These are phyloP conservation scores for Oemleria cerasiformis DNA, from an alignment of 306 rosid species.

Conservation along the genomic window DNA sequence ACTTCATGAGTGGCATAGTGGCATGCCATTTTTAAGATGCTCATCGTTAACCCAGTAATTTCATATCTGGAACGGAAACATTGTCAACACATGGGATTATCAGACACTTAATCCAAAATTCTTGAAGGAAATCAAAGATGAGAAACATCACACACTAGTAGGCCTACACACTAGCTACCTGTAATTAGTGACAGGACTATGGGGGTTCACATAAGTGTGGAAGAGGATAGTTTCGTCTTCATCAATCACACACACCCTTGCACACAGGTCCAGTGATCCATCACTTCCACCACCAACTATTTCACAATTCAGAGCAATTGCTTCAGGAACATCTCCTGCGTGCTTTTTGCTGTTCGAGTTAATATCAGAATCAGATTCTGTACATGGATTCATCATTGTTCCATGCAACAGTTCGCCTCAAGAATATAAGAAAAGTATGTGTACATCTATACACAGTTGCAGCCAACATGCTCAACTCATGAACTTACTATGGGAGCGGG, in stretches of 20 bases:
- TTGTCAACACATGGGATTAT: slow-evolving; percentile 6
- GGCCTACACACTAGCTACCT: slow-evolving; percentile 46
- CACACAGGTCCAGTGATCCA: slow-evolving; percentile 78
- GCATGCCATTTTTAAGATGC: slow-evolving; percentile 65
- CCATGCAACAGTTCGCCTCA: slow-evolving; percentile 48
- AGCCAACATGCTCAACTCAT: slow-evolving; percentile 3
- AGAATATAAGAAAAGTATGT: slow-evolving; percentile 11
- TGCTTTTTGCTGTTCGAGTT: slow-evolving; percentile 29
- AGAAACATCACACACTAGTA: slow-evolving; percentile 17
- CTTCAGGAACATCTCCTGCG: slow-evolving; percentile 32
- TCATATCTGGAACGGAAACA: slow-evolving; percentile 64
- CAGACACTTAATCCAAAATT: neutral
- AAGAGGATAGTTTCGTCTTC: slow-evolving; percentile 71
- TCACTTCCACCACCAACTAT: slow-evolving; percentile 92
- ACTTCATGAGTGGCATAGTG: slow-evolving; percentile 56
- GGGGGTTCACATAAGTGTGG: slow-evolving; percentile 60
- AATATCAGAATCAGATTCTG: slow-evolving; percentile 22
- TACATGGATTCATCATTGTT: slow-evolving; percentile 25
- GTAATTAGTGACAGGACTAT: slow-evolving; percentile 53
- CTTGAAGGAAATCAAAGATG: slow-evolving; percentile 22
- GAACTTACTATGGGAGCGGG: slow-evolving; percentile 52
- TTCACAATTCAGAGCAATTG: slow-evolving; percentile 77
- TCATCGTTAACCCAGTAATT: slow-evolving; percentile 73
- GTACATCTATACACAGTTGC: slow-evolving; percentile 10
- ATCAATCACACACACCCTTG: slow-evolving; percentile 67